Evolutionary conservation across 2,329 filamentous ascomycete genomes (phyloP).

Genomic region (Calonectria pseudoturangicola): DNA sequence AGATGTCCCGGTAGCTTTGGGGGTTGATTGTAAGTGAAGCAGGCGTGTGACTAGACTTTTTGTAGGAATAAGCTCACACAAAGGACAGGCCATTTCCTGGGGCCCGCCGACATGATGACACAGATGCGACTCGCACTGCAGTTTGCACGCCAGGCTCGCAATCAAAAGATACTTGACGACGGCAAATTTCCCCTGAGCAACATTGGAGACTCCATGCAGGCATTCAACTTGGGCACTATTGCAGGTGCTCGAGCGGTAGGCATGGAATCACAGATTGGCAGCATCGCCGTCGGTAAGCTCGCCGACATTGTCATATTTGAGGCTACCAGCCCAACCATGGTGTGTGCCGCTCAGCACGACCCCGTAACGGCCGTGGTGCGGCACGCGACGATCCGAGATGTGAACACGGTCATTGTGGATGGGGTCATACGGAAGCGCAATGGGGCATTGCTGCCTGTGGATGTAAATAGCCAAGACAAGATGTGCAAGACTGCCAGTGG

Average conservation of each 20-base stretch:
- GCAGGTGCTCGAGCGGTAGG: conserved; percentile 1
- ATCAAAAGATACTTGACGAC: not conserved
- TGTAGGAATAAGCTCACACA: not conserved
- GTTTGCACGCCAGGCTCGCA: conserved; percentile 13
- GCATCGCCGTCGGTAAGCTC: not conserved
- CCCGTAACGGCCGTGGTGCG: conserved; percentile 11
- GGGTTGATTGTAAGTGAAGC: not conserved
- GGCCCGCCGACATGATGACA: conserved; percentile 2
- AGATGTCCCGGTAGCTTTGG: not conserved
- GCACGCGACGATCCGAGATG: not conserved
- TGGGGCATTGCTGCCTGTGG: not conserved
- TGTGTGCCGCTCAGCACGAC: conserved; percentile 1
- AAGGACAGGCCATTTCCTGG: not conserved
- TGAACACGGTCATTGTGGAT: conserved; percentile 11
- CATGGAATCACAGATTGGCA: conserved; percentile 5
- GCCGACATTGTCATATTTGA: conserved; percentile 24
- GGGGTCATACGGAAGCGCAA: not conserved
- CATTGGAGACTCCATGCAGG: not conserved
- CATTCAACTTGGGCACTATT: conserved; percentile 10
- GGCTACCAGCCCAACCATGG: conserved; percentile 12
- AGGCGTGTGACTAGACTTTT: too few species aligned
- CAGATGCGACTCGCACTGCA: not conserved
- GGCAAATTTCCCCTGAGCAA: not conserved
- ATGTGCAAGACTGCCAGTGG: not conserved
- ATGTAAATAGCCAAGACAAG: not conserved